Conservation (phyloP, 2,329 filamentous ascomycete species). For the Lasiodiplodia sp. region DNA sequence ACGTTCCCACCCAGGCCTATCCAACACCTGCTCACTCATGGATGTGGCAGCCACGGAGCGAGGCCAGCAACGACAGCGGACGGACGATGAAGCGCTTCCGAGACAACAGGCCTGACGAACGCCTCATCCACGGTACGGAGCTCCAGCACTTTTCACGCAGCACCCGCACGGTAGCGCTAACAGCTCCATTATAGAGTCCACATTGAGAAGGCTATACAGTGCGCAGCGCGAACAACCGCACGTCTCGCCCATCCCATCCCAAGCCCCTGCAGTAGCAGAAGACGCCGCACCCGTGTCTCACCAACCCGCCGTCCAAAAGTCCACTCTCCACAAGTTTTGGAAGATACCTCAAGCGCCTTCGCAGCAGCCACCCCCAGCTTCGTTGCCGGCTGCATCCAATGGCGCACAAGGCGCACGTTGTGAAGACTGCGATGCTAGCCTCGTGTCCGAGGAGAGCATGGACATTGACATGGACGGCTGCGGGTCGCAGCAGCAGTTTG, state of each 20-base stretch:
- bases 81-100: constrained; percentile 67
- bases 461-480: constrained; percentile 47
- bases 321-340: constrained; percentile 58
- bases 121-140: constrained; percentile 61
- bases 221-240: constrained; percentile 49
- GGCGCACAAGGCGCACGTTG: constrained; percentile 40
- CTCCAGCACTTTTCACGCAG: not conserved
- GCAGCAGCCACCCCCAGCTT: constrained; percentile 33
- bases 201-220: constrained; percentile 53
- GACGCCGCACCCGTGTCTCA: not conserved
- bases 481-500: constrained; percentile 38
- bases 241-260: constrained; percentile 40
- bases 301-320: constrained; percentile 30
- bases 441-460: constrained; percentile 43
- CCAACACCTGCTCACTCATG: constrained; percentile 20
- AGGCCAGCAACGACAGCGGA: constrained; percentile 45
- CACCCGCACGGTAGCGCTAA: constrained; percentile 25
- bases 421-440: constrained; percentile 53
- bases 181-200: constrained; percentile 49
- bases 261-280: constrained; percentile 20
- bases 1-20: constrained; percentile 30
- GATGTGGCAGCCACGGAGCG: constrained; percentile 31
- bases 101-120: constrained; percentile 64
- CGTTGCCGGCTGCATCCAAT: constrained; percentile 16
- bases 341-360: constrained; percentile 46